Percentiles rank a stretch among this genome's conserved stretches.
These are phyloP conservation scores for Xylariales sp. DNA, from an alignment of 2,329 filamentous ascomycete genomes.

Conservation along the genomic window DNA sequence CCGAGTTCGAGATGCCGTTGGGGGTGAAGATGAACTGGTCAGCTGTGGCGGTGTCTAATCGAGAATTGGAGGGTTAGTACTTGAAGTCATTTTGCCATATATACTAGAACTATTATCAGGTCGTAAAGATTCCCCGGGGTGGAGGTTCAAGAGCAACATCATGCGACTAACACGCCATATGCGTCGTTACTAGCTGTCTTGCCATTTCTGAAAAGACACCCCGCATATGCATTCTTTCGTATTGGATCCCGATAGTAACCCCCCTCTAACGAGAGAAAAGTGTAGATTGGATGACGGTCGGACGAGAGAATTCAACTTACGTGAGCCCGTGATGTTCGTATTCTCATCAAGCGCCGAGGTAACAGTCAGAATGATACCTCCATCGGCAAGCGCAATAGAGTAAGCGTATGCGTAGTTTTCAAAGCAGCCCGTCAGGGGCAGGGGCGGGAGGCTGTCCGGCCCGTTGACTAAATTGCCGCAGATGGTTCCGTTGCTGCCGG, in stretches of 20 bases:
- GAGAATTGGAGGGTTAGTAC: slow-evolving; percentile 13
- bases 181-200: neutral
- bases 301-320: slow-evolving; percentile 27
- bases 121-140: neutral
- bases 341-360: slow-evolving; percentile 30
- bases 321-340: slow-evolving; percentile 32
- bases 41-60: slow-evolving; percentile 24
- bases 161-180: neutral
- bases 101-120: too few relatives aligned
- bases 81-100: neutral
- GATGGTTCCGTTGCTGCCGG: slow-evolving; percentile 27
- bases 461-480: slow-evolving; percentile 31
- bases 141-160: neutral
- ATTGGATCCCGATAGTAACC: neutral
- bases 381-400: slow-evolving; percentile 27
- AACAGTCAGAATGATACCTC: slow-evolving; percentile 29
- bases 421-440: slow-evolving; percentile 25
- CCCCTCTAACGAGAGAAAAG: neutral
- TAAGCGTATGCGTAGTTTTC: slow-evolving; percentile 19
- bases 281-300: neutral
- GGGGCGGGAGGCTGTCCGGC: slow-evolving; percentile 32
- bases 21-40: slow-evolving; percentile 22
- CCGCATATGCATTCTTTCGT: neutral
- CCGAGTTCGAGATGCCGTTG: slow-evolving; percentile 21
- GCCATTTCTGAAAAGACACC: neutral